A percentile compares a stretch with the other conserved stretches of the same genome.
phyloP scores from a whole-genome alignment of 2,329 filamentous ascomycete species.

The Cytospora leucostoma region DNA sequence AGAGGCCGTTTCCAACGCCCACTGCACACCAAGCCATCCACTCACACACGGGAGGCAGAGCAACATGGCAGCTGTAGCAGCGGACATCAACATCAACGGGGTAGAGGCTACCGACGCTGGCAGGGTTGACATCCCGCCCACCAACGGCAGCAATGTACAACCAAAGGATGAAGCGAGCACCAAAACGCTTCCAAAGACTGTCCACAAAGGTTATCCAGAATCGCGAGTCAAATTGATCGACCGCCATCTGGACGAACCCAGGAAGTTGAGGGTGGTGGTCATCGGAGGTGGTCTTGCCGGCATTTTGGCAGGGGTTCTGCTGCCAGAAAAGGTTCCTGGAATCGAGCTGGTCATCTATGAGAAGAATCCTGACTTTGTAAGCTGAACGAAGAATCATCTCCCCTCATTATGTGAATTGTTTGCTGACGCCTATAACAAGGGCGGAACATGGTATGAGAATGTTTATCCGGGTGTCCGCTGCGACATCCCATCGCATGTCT shows the following conservation, averaged over 20 bases:
- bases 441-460: slow-evolving; percentile 58
- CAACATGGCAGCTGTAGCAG: background rate
- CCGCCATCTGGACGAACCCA: slow-evolving; percentile 49
- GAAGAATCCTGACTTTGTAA: slow-evolving; percentile 67
- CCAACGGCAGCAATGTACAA: background rate
- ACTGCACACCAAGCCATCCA: too few species aligned
- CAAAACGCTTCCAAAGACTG: background rate
- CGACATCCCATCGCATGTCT: slow-evolving; percentile 70
- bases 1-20: background rate
- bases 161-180: background rate
- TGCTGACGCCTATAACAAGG: slow-evolving; percentile 35
- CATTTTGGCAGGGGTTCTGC: slow-evolving; percentile 63
- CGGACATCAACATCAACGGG: background rate
- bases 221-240: slow-evolving; percentile 37
- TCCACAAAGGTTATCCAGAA: slow-evolving; percentile 24
- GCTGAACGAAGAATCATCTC: slow-evolving; percentile 33
- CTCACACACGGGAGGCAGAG: background rate
- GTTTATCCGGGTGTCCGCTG: slow-evolving; percentile 65
- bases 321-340: slow-evolving; percentile 69
- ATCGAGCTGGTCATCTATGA: slow-evolving; percentile 67
- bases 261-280: slow-evolving; percentile 56
- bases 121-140: background rate
- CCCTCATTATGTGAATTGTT: background rate
- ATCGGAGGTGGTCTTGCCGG: slow-evolving; percentile 67
- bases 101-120: background rate